These are phyloP conservation scores for Ceratobasidium sp. DNA, from an alignment of 1,284 basidiomycete species.

Conservation along the genomic window DNA sequence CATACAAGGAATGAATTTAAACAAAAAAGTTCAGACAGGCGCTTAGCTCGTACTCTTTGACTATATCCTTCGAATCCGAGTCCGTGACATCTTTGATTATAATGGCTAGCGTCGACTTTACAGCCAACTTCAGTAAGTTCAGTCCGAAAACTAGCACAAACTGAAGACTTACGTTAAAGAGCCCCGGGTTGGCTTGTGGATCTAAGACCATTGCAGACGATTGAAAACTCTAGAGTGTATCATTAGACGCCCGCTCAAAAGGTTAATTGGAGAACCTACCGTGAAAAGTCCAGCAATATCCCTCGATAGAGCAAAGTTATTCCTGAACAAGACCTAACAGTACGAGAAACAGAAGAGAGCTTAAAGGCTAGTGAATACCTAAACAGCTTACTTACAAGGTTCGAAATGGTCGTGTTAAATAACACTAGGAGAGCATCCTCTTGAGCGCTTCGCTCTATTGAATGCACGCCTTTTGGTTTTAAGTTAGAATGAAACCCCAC, in stretches of 20 bases:
- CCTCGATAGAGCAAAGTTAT: conserved; percentile 49
- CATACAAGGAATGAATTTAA: not conserved
- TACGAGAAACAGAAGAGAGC: conserved; percentile 59
- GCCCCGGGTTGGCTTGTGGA: conserved; percentile 68
- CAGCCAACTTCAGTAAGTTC: not conserved
- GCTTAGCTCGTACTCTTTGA: conserved; percentile 56
- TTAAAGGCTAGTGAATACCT: not conserved
- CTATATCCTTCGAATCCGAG: conserved; percentile 69
- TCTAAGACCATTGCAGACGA: conserved; percentile 72
- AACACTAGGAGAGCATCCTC: conserved; percentile 74
- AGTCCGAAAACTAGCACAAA: not conserved
- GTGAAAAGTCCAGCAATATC: conserved; percentile 68
- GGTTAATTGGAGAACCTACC: conserved; percentile 21
- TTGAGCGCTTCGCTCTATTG: conserved; percentile 73
- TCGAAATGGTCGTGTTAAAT: conserved; percentile 76
- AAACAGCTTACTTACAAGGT: conserved; percentile 58
- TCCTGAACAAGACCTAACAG: conserved; percentile 64
- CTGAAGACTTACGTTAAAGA: conserved; percentile 62
- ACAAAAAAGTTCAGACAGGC: conserved; percentile 1
- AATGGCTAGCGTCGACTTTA: conserved; percentile 69
- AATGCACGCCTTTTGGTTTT: conserved; percentile 68
- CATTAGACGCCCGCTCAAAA: too few species aligned
- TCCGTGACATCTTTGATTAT: conserved; percentile 78
- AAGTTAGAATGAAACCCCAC: not conserved
- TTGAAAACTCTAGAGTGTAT: conserved; percentile 69